Evolutionary conservation across 345 rosid genomes (phyloP).

Genomic region (Corchorus olitorius): DNA sequence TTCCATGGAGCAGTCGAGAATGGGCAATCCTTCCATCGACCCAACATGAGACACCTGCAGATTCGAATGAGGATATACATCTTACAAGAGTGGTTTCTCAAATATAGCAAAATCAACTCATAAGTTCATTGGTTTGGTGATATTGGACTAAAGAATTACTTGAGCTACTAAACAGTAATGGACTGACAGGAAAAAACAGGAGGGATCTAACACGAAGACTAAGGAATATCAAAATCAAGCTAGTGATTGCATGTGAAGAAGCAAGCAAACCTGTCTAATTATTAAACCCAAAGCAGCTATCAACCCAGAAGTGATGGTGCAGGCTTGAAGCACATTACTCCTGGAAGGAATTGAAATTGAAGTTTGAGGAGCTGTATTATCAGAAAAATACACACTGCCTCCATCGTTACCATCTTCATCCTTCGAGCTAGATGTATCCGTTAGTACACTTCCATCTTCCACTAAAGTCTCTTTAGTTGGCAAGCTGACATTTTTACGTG

Average conservation of each 20-base stretch:
- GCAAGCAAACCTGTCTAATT: conserved; percentile 61
- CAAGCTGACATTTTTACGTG: conserved; percentile 23
- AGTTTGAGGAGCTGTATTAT: conserved; percentile 21
- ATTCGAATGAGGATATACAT: conserved; percentile 22
- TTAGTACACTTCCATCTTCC: conserved; percentile 28
- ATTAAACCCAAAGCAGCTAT: conserved; percentile 66
- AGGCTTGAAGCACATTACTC: conserved; percentile 75
- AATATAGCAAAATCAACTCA: not conserved
- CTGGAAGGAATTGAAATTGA: conserved; percentile 48
- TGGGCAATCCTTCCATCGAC: conserved; percentile 63
- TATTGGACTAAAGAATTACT: not conserved
- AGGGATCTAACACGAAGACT: not conserved
- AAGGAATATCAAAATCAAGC: conserved; percentile 5
- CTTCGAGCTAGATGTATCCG: conserved; percentile 30
- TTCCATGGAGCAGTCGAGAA: conserved; percentile 65
- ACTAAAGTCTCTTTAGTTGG: conserved; percentile 20
- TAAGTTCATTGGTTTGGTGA: not conserved
- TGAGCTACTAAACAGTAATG: not conserved
- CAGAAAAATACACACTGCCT: conserved; percentile 11
- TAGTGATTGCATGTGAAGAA: not conserved
- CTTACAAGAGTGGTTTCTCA: not conserved
- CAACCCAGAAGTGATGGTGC: conserved; percentile 68
- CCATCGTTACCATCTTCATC: conserved; percentile 30
- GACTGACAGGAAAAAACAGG: not conserved
- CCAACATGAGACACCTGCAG: conserved; percentile 81